Conservation (phyloP, 202 grass and related monocot genomes). For the Zizania palustris region DNA sequence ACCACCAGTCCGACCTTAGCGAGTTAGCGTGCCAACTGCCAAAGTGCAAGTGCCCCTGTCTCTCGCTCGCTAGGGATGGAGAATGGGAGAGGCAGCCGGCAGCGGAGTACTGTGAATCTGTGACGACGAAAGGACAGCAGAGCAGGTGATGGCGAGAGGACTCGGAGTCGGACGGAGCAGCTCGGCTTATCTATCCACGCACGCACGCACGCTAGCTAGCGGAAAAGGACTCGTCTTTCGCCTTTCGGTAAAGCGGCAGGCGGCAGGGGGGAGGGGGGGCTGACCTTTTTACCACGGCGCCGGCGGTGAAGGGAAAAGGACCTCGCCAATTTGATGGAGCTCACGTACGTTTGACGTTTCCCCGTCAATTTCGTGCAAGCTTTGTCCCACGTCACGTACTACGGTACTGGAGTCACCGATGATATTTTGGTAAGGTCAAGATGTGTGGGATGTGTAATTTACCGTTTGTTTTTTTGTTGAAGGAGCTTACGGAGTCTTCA, state of each 20-base stretch:
- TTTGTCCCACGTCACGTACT: background rate
- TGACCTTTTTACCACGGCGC: background rate
- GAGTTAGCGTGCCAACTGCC: background rate
- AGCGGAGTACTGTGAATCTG: background rate
- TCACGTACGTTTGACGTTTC: background rate
- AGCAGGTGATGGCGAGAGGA: background rate
- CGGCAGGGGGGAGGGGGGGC: background rate
- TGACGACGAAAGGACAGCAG: background rate
- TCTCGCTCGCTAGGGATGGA: background rate
- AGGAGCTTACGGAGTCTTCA: too few species aligned
- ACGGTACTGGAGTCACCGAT: too few species aligned
- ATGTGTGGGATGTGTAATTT: too few species aligned
- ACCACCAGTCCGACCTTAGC: background rate
- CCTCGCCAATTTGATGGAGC: background rate
- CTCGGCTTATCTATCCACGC: slow-evolving; percentile 16
- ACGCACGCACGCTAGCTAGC: slow-evolving; percentile 35
- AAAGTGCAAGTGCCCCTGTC: background rate
- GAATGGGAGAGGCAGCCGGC: too few species aligned
- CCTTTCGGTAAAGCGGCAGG: slow-evolving; percentile 30
- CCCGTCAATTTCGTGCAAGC: slow-evolving; percentile 14
- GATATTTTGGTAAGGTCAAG: too few species aligned
- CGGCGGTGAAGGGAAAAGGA: background rate
- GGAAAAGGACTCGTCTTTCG: slow-evolving; percentile 4
- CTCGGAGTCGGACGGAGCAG: too few species aligned
- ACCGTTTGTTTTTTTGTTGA: too few species aligned